Conservation (phyloP, 2,329 filamentous ascomycete species). For the Aspergillus jensenii region DNA sequence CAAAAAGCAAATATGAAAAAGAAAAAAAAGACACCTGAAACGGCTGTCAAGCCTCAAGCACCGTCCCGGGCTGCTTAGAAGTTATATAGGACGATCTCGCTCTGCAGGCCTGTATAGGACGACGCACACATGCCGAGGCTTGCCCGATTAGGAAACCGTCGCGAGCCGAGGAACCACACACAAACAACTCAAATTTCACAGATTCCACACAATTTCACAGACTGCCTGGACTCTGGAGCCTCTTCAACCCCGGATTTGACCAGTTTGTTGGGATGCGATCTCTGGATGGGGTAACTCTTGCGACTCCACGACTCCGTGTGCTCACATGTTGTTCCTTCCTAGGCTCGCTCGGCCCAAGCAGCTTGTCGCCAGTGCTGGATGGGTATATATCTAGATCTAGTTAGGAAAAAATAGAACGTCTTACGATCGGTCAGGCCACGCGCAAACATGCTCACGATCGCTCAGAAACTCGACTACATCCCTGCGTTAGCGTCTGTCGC, state of each 20-base stretch:
- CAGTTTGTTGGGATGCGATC: neutral
- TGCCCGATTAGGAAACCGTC: slow-evolving; percentile 19
- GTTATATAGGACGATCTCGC: slow-evolving; percentile 1
- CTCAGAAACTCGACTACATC: slow-evolving; percentile 33
- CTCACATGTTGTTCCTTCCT: slow-evolving; percentile 3
- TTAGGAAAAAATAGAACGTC: neutral
- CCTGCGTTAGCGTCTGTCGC: slow-evolving; percentile 32
- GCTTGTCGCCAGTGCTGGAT: neutral
- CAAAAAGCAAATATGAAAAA: neutral
- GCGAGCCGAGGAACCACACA: slow-evolving; percentile 12
- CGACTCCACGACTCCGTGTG: neutral
- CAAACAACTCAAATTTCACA: neutral
- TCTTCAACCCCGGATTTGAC: neutral
- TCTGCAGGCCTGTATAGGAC: neutral
- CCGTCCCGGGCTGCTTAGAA: neutral
- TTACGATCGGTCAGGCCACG: neutral
- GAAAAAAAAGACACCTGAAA: neutral
- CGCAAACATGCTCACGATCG: slow-evolving; percentile 22
- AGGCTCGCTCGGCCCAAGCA: neutral
- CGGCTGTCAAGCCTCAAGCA: neutral
- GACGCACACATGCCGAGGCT: slow-evolving; percentile 5
- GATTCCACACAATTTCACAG: neutral
- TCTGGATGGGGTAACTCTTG: slow-evolving; percentile 5
- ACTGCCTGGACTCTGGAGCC: neutral
- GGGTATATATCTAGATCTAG: neutral